Conservation (phyloP, 306 rosid genomes). For the Acacia acuminata region DNA sequence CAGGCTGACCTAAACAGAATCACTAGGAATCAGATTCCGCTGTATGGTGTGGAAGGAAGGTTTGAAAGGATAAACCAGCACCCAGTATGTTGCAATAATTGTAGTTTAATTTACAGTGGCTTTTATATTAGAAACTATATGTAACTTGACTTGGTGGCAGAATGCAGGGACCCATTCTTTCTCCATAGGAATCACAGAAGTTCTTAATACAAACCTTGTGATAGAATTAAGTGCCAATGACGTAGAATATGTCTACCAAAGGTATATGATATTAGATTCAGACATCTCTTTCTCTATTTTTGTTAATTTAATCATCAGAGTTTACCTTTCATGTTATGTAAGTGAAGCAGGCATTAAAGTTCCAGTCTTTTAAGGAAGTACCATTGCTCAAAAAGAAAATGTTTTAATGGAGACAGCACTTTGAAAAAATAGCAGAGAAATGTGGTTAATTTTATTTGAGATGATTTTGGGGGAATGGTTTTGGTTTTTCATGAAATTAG, state of each 20-base stretch:
- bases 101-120: slow-evolving; percentile 24
- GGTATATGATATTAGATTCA: slow-evolving; percentile 41
- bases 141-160: slow-evolving; percentile 48
- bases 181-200: slow-evolving; percentile 90
- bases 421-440: background rate
- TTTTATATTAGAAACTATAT: slow-evolving; percentile 16
- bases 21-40: slow-evolving; percentile 74
- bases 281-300: background rate
- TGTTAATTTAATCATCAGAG: background rate
- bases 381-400: slow-evolving; percentile 9
- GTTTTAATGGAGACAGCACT: background rate
- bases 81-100: slow-evolving; percentile 67
- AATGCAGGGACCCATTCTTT: slow-evolving; percentile 86
- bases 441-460: background rate
- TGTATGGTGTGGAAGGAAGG: slow-evolving; percentile 85
- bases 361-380: background rate
- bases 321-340: background rate
- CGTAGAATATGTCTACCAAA: slow-evolving; percentile 89
- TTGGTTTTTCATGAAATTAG: slow-evolving; percentile 10
- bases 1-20: slow-evolving; percentile 84
- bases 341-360: slow-evolving; percentile 8
- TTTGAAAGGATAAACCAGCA: slow-evolving; percentile 95
- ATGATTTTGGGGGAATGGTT: background rate
- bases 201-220: slow-evolving; percentile 84
- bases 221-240: slow-evolving; percentile 92